Base-by-base conservation (phyloP, 176 grass and related monocot genomes). In the Raddia distichophylla region DNA sequence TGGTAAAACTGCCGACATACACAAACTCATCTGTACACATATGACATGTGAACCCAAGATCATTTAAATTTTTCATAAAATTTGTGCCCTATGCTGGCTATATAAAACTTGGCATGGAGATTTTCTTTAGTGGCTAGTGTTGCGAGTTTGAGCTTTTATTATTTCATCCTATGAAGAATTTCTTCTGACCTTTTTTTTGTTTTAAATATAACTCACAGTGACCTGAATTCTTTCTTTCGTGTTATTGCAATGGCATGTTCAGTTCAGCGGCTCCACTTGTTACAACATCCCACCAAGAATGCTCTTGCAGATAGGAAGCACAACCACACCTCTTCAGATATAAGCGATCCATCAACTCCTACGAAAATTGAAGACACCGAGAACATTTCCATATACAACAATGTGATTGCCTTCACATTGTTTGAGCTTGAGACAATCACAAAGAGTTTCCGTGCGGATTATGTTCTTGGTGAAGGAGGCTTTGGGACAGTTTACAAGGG, bases 401-500 rank as follows among this genome's bases (percentile, higher is more conserved):
- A 99, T 88, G 93, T 95, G 48, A 99, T 95, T 35, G 80, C 89
- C 52, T 99, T 99, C 85, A 91, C 96, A 75, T 82, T 99, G 84
- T 99, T 89, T 77, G 96, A 99, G 75, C 96, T 99, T 1, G 96
- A 99, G 80, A 99, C 93, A 0, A 99, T 99, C 67, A 99, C 96
- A 74, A 99, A 99, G 89, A 95, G 89, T 80, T 99, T 99, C 83
- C 93, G 96, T 54, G 76, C 83, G 3, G 96, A 95, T 81, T 99
- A 99, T 79, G 87, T 95, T 67, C 96, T 99, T 77, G 96, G 96
- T 18, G 93, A 93, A 91, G 96, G 96, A 76, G 96, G 96, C 27
- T 99, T 99, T 77, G 96, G 96, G 64, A 95, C 96, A 2, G 96
- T 99, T 84, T 99, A 91, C 89, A 99, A 99, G 82, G 96, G 96